These are phyloP conservation scores for Hygrophorus pudorinus DNA, from an alignment of 768 basidiomycete genomes.

Conservation along the genomic window DNA sequence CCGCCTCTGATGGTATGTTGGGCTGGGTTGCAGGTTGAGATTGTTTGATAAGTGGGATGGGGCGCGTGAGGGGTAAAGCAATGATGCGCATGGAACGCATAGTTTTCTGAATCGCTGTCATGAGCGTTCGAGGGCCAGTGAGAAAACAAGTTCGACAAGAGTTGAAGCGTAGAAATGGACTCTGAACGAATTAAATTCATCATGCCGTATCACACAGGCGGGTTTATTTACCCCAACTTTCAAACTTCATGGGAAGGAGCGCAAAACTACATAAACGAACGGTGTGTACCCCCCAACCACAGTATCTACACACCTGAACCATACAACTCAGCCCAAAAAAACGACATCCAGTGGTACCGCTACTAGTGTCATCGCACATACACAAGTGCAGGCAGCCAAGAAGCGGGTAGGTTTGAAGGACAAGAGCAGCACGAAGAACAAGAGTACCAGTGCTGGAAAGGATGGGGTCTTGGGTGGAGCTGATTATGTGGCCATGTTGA, in stretches of 20 bases:
- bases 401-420: conserved; percentile 42
- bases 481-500: conserved; percentile 65
- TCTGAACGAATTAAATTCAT: too few species aligned
- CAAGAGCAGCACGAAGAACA: conserved; percentile 21
- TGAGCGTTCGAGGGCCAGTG: too few species aligned
- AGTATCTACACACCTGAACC: background rate
- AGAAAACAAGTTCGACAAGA: too few species aligned
- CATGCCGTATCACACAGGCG: too few species aligned
- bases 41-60: conserved; percentile 8
- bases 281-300: conserved; percentile 22
- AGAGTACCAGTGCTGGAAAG: conserved; percentile 10
- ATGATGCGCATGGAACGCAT: conserved; percentile 34
- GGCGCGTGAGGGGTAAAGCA: conserved; percentile 34
- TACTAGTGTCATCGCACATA: conserved; percentile 16
- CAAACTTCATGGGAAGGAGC: conserved; percentile 45
- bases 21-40: conserved; percentile 10
- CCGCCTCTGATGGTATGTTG: conserved; percentile 12
- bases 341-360: conserved; percentile 20
- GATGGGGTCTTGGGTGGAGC: conserved; percentile 56
- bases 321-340: conserved; percentile 23
- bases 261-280: conserved; percentile 57
- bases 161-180: too few species aligned
- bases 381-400: conserved; percentile 32
- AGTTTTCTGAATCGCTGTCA: background rate
- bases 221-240: too few species aligned